Conservation (phyloP, 306 rosid genomes). For the Boehmeria nivea region DNA sequence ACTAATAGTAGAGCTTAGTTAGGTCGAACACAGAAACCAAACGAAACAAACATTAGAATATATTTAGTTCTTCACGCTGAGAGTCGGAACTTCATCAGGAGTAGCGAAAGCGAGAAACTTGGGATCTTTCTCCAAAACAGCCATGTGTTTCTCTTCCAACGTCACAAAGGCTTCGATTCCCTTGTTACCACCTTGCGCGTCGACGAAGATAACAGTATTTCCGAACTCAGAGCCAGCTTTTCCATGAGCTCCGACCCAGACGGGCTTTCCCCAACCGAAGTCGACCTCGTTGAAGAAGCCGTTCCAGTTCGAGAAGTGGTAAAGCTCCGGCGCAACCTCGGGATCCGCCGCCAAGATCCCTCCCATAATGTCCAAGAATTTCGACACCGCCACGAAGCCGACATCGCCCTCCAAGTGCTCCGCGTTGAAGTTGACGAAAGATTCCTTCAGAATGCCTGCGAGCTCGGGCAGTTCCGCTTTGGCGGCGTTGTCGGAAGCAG, state of each 20-base stretch:
- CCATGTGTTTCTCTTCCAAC: conserved; percentile 28
- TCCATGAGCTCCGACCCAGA: conserved; percentile 48
- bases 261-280: conserved; percentile 57
- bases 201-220: conserved; percentile 30
- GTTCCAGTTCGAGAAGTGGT: conserved; percentile 42
- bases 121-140: conserved; percentile 28
- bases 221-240: conserved; percentile 31
- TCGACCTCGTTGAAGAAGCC: conserved; percentile 33
- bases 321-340: conserved; percentile 8
- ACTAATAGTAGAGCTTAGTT: too few species aligned
- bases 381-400: conserved; percentile 27
- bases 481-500: background rate
- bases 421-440: background rate
- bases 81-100: background rate
- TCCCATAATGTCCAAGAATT: conserved; percentile 23
- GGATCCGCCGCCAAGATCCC: conserved; percentile 6
- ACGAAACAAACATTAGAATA: too few species aligned
- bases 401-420: conserved; percentile 18
- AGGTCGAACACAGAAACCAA: too few species aligned
- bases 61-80: too few species aligned
- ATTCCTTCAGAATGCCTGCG: background rate
- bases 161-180: conserved; percentile 52
- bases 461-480: background rate
- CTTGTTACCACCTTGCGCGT: conserved; percentile 12
- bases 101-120: conserved; percentile 33